phyloP scores from a whole-genome alignment of 768 basidiomycete species.

The Pleurotus tuoliensis region DNA sequence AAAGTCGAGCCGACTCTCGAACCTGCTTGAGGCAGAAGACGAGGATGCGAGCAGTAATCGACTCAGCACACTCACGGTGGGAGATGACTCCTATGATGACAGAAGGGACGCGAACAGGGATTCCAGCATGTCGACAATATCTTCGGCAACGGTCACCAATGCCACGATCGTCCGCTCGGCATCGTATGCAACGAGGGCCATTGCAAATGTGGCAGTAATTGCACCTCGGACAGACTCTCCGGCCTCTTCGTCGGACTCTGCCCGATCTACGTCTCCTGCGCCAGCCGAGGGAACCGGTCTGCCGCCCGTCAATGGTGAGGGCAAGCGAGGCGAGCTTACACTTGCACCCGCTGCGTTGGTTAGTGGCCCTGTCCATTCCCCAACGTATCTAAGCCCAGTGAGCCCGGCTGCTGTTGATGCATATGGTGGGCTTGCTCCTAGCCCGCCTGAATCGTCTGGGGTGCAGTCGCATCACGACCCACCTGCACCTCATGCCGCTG shows the following conservation, averaged over 20 bases:
- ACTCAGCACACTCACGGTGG: constrained; percentile 3
- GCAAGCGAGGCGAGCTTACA: constrained; percentile 1
- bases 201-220: constrained; percentile 42
- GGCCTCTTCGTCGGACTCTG: not conserved
- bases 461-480: not conserved
- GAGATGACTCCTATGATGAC: constrained; percentile 11
- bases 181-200: constrained; percentile 44
- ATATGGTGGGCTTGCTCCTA: constrained; percentile 3
- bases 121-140: constrained; percentile 43
- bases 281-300: constrained; percentile 13
- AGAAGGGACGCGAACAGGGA: constrained; percentile 31
- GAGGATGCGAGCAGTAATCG: not conserved
- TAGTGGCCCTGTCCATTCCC: not conserved
- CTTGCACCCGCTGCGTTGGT: not conserved
- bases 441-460: constrained; percentile 1
- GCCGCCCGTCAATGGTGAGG: constrained; percentile 10
- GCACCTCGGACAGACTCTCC: constrained; percentile 13
- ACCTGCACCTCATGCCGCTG: not conserved
- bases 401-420: not conserved
- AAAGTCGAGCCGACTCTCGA: not conserved
- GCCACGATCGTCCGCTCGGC: constrained; percentile 41
- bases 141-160: constrained; percentile 37
- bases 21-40: not conserved
- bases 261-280: not conserved
- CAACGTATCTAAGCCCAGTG: not conserved